Percentiles rank a stretch among this genome's conserved stretches.
These are phyloP conservation scores for Pseudogymnoascus sp. DNA, from an alignment of 2,329 filamentous ascomycete genomes.

Conservation along the genomic window DNA sequence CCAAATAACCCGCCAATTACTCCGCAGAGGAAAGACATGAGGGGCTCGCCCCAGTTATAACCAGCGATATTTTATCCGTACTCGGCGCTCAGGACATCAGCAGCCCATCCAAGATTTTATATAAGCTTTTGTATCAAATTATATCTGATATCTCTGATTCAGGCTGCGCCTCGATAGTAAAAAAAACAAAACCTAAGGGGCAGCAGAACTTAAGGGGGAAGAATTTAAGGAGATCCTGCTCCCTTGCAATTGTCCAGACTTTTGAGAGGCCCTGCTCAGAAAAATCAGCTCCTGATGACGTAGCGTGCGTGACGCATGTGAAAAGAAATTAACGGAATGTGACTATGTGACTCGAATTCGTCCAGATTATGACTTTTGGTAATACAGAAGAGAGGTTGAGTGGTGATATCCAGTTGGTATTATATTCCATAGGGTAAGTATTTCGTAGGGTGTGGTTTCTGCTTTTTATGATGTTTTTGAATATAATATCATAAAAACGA, in stretches of 20 bases:
- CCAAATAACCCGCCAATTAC: slow-evolving; percentile 5
- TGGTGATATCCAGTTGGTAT: not conserved
- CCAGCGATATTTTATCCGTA: slow-evolving; percentile 6
- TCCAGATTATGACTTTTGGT: not conserved
- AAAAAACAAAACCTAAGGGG: not conserved
- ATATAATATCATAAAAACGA: not conserved
- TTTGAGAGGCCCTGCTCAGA: not conserved
- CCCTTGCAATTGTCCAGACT: not conserved
- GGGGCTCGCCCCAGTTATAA: slow-evolving; percentile 1
- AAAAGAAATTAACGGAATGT: not conserved
- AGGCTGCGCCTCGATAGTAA: not conserved
- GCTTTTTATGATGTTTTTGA: not conserved
- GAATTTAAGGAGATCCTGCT: not conserved
- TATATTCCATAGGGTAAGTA: not conserved
- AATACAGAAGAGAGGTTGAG: not conserved
- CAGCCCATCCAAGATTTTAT: not conserved
- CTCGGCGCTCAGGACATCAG: not conserved
- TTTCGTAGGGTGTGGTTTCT: not conserved
- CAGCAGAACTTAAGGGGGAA: not conserved
- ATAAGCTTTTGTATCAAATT: slow-evolving; percentile 1
- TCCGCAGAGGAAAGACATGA: not conserved
- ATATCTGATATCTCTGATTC: not conserved
- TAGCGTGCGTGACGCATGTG: not conserved
- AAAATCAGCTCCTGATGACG: not conserved
- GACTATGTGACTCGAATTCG: not conserved